Evolutionary conservation across 352 stramenopile genomes (phyloP).

Genomic region (Globisporangium paroecandrum): DNA sequence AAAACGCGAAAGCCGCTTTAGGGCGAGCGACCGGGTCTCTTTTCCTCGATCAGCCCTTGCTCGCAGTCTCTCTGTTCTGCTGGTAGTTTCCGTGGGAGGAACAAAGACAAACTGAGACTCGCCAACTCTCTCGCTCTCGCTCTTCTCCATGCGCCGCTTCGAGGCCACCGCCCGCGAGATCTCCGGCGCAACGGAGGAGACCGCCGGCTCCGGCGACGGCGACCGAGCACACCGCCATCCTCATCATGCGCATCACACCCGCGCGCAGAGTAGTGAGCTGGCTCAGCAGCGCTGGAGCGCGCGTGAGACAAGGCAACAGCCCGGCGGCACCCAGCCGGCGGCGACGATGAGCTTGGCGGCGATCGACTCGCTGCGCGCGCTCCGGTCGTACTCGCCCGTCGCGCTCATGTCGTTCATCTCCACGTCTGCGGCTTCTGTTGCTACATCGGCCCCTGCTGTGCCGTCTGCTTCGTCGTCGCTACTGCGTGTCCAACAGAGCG

Average conservation of each 20-base stretch:
- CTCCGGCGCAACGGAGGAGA: neutral
- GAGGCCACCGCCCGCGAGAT: neutral
- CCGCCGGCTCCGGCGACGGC: neutral
- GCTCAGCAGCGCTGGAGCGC: neutral
- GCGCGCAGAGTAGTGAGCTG: neutral
- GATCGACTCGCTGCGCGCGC: constrained; percentile 2
- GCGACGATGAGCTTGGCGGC: neutral
- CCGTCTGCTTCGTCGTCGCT: neutral
- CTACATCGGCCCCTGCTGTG: neutral
- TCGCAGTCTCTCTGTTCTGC: neutral
- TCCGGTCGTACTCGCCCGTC: neutral
- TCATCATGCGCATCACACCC: neutral
- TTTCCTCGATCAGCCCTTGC: neutral
- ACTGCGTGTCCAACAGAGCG: neutral
- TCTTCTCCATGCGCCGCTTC: constrained; percentile 1
- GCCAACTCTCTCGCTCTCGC: neutral
- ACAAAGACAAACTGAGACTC: neutral
- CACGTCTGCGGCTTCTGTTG: neutral
- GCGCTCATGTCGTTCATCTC: constrained; percentile 1
- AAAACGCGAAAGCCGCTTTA: too few relatives aligned
- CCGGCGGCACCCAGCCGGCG: neutral
- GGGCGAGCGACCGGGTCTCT: too few relatives aligned
- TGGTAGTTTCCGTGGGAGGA: neutral
- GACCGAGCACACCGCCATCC: neutral
- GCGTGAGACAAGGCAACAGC: neutral